Evolutionary conservation across 805 yeast species (phyloP).

Genomic region (Saccharomycopsis babjevae): DNA sequence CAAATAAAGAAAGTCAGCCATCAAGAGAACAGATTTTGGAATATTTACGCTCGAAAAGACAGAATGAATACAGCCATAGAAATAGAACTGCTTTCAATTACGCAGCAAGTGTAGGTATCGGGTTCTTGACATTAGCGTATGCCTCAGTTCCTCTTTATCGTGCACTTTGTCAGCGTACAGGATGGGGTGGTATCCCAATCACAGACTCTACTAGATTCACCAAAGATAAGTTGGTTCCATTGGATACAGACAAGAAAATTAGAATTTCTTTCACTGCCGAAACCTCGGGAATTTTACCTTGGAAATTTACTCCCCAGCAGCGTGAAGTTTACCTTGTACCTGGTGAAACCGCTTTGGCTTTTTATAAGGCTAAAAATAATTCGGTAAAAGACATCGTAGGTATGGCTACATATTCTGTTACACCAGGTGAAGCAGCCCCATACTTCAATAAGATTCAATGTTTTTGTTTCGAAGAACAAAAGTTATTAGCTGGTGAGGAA

Average conservation of each 20-base stretch:
- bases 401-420: conserved; percentile 95
- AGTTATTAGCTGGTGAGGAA: conserved; percentile 89
- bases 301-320: conserved; percentile 93
- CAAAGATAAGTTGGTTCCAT: conserved; percentile 79
- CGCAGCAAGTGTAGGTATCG: conserved; percentile 24
- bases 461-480: conserved; percentile 96
- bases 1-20: not conserved
- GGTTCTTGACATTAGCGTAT: conserved; percentile 70
- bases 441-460: conserved; percentile 96
- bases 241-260: conserved; percentile 73
- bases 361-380: conserved; percentile 81
- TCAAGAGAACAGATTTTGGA: conserved; percentile 11
- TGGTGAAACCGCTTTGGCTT: conserved; percentile 95
- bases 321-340: conserved; percentile 87
- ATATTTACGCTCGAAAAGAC: conserved; percentile 9
- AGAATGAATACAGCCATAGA: not conserved
- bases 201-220: conserved; percentile 76
- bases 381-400: conserved; percentile 89
- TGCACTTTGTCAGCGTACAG: conserved; percentile 87
- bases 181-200: conserved; percentile 92
- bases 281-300: conserved; percentile 81
- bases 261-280: conserved; percentile 85
- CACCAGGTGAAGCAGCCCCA: conserved; percentile 94
- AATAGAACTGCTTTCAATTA: conserved; percentile 16
- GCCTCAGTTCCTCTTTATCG: conserved; percentile 90